Percentiles rank a stretch among this genome's conserved stretches.
phyloP scores from a whole-genome alignment of 2,329 filamentous ascomycete genomes.

The Penicillium oxalicum region DNA sequence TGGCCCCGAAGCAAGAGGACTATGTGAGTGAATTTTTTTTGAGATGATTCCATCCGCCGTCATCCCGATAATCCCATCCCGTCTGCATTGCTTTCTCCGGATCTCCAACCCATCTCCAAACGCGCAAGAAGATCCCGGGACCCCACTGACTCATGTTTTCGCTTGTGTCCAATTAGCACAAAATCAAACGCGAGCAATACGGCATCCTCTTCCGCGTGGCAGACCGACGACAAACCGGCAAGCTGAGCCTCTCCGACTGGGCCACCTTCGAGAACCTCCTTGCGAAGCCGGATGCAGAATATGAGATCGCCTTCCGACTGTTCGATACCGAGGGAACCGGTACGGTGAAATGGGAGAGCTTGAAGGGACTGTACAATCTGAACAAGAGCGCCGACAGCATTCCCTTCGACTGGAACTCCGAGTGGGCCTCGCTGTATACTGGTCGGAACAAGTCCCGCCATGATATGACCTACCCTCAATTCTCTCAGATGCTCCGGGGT shows the following conservation, averaged over 20 bases:
- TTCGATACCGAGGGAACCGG: slow-evolving; percentile 85
- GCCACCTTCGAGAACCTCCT: slow-evolving; percentile 89
- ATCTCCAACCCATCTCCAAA: not conserved
- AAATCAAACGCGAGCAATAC: slow-evolving; percentile 95
- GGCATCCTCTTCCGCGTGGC: slow-evolving; percentile 87
- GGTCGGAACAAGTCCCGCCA: slow-evolving; percentile 83
- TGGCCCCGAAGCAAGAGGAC: slow-evolving; percentile 81
- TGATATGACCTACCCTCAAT: slow-evolving; percentile 89
- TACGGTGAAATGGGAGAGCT: slow-evolving; percentile 81
- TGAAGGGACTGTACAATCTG: slow-evolving; percentile 75
- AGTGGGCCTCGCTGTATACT: slow-evolving; percentile 93
- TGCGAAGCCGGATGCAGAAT: slow-evolving; percentile 90
- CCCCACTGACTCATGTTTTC: slow-evolving; percentile 15
- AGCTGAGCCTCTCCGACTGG: slow-evolving; percentile 79
- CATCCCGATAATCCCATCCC: not conserved
- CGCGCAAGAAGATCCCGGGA: not conserved
- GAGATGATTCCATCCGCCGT: slow-evolving; percentile 16
- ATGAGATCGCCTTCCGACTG: slow-evolving; percentile 95
- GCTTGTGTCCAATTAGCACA: slow-evolving; percentile 59
- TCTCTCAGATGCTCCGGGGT: slow-evolving; percentile 95
- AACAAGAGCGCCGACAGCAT: slow-evolving; percentile 83
- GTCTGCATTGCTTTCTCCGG: not conserved
- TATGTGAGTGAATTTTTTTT: slow-evolving; percentile 59
- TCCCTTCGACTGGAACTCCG: slow-evolving; percentile 93
- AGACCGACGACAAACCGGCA: slow-evolving; percentile 68